A percentile compares a stretch with the other conserved stretches of the same genome.
These are phyloP conservation scores for Flaveria floridana DNA, from an alignment of 140 eudicot genomes.

Conservation along the genomic window DNA sequence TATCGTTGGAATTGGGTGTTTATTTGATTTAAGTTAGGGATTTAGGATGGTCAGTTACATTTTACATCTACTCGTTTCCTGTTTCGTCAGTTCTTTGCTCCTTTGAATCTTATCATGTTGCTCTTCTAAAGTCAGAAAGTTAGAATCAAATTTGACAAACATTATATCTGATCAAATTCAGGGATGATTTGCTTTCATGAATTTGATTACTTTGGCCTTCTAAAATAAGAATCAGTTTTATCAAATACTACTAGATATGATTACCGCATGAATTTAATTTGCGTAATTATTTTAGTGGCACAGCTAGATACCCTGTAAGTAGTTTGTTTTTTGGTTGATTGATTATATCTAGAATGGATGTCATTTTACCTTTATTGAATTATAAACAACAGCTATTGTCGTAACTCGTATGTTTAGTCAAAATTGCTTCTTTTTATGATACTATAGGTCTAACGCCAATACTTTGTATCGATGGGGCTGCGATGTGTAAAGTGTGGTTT, in stretches of 20 bases:
- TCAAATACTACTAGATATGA: neutral
- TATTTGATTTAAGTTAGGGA: neutral
- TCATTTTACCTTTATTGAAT: neutral
- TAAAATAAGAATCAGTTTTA: neutral
- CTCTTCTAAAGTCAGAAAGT: neutral
- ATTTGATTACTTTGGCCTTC: neutral
- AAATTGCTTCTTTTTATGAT: neutral
- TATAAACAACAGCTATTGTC: neutral
- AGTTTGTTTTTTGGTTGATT: neutral
- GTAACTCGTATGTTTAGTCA: neutral
- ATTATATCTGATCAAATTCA: neutral
- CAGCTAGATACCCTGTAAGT: neutral
- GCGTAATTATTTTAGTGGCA: too few relatives aligned
- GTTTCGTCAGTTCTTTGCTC: too few relatives aligned
- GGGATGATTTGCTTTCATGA: neutral
- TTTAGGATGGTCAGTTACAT: neutral
- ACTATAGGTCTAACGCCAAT: neutral
- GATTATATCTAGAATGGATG: neutral
- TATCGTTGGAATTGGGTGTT: neutral
- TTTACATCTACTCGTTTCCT: neutral
- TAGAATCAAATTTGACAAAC: neutral
- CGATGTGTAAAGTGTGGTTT: neutral
- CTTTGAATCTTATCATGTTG: neutral
- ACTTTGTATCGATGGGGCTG: neutral
- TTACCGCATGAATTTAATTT: too few relatives aligned